Evolutionary conservation across 306 rosid species (phyloP).

Genomic region (Corylus avellana): DNA sequence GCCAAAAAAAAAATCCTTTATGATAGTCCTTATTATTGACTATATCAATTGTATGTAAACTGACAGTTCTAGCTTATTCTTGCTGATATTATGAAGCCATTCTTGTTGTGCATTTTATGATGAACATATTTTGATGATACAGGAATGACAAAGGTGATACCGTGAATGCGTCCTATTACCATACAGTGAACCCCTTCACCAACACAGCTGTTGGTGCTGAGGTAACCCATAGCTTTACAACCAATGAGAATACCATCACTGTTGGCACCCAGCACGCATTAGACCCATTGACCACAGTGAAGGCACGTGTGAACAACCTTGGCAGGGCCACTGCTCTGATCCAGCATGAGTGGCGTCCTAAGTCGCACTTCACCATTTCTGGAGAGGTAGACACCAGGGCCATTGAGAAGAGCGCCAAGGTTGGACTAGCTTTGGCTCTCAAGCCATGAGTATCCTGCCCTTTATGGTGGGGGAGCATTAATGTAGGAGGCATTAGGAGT

Average conservation of each 20-base stretch:
- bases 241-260: conserved; percentile 69
- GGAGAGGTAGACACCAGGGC: conserved; percentile 92
- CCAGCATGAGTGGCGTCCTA: conserved; percentile 98
- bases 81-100: conserved; percentile 12
- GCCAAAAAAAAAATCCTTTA: neutral
- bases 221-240: conserved; percentile 66
- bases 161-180: conserved; percentile 80
- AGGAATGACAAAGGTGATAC: conserved; percentile 80
- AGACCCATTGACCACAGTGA: conserved; percentile 70
- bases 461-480: conserved; percentile 32
- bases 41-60: neutral
- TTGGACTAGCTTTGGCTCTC: conserved; percentile 81
- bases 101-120: conserved; percentile 8
- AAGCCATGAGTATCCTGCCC: conserved; percentile 57
- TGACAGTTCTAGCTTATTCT: neutral
- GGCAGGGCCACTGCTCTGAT: conserved; percentile 79
- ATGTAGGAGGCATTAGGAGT: conserved; percentile 46
- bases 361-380: conserved; percentile 77
- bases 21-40: neutral
- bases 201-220: conserved; percentile 87
- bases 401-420: conserved; percentile 83
- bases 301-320: conserved; percentile 69
- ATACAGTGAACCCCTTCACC: conserved; percentile 54
- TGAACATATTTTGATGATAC: conserved; percentile 27
- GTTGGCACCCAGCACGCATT: conserved; percentile 77